Base-by-base conservation (phyloP, 768 basidiomycete species). In the Paxillus rubicundulus region DNA sequence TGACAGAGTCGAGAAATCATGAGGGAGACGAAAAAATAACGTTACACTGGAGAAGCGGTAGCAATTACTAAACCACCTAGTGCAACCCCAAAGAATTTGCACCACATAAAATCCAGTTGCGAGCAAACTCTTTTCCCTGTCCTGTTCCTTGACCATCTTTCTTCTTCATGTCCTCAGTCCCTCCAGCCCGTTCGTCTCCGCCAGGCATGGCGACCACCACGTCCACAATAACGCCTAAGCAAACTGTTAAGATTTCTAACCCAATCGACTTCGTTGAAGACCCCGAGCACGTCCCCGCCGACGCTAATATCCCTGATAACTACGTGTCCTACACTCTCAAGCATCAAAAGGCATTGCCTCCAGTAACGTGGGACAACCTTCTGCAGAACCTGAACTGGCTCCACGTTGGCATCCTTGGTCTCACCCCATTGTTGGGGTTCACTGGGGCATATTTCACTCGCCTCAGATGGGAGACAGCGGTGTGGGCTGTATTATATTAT, bases 241-340 rank as follows among this genome's bases (percentile, higher is more conserved):
- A 20, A 30, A n/a, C 9, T 33, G n/a, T 20, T 21, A 54, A 55
- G 44, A 48, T 51, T 2, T 39, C 53, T 6, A 43, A 54, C 38
- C 12, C 52, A 1, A 12, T 32, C 5, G 50, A 47, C 1, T 64
- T 64, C 10, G 60, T 66, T 17, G 61, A 67, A 1, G 54, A 69
- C 46, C 63, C 68, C 6, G 69, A 66, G 0, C 57, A 66, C 24
- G 24, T 48, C 7, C 81, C 79, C 45, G 67, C 70, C 55, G 84
- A 85, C 66, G 66, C 78, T 61, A 77, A 82, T 63, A 83, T 89
- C 53, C 86, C 87, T 14, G 88, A 90, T 70, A 90, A 92, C 76
- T 92, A 91, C 62, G 89, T 92, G 66, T 74, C 83, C 20, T 78
- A 87, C 69, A 89, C 85, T 4, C 77, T 92, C 63, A 81, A 79